A percentile compares a stretch with the other conserved stretches of the same genome.
Conservation (phyloP, 202 grass and related monocot genomes). For the Miscanthus sacchariflorus region DNA sequence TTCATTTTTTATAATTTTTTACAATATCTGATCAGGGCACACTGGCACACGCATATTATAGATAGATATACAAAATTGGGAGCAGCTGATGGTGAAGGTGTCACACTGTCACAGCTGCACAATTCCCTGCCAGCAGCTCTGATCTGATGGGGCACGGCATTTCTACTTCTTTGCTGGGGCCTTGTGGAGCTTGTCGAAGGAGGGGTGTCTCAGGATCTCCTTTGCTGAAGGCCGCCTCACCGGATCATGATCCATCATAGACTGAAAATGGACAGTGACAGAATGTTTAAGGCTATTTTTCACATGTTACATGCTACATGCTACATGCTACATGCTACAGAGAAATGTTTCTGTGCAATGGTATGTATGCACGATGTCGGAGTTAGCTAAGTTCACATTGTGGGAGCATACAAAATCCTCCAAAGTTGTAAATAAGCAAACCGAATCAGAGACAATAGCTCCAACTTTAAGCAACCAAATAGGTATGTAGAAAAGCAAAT, state of each 20-base stretch:
- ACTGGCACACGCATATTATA: background rate
- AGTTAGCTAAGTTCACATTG: background rate
- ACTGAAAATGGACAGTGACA: constrained; percentile 45
- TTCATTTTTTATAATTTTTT: constrained; percentile 31
- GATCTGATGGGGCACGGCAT: background rate
- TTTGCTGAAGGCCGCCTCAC: constrained; percentile 84
- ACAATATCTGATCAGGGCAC: constrained; percentile 42
- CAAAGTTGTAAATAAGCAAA: background rate
- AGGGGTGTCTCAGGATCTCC: constrained; percentile 66
- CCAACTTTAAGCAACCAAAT: background rate
- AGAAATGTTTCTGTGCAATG: background rate
- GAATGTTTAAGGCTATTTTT: background rate
- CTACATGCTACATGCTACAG: background rate
- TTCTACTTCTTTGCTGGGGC: constrained; percentile 25
- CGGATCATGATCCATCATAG: constrained; percentile 95
- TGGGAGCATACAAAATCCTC: background rate
- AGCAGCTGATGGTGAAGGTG: constrained; percentile 10
- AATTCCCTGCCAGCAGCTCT: constrained; percentile 8
- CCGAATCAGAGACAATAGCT: background rate
- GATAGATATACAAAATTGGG: constrained; percentile 49
- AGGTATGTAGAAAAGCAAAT: background rate
- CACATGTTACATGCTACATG: background rate
- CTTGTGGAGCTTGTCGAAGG: constrained; percentile 70
- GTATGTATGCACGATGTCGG: background rate
- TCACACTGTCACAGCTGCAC: constrained; percentile 30